Conservation (phyloP, 345 rosid genomes). For the Clarkia xantiana region DNA sequence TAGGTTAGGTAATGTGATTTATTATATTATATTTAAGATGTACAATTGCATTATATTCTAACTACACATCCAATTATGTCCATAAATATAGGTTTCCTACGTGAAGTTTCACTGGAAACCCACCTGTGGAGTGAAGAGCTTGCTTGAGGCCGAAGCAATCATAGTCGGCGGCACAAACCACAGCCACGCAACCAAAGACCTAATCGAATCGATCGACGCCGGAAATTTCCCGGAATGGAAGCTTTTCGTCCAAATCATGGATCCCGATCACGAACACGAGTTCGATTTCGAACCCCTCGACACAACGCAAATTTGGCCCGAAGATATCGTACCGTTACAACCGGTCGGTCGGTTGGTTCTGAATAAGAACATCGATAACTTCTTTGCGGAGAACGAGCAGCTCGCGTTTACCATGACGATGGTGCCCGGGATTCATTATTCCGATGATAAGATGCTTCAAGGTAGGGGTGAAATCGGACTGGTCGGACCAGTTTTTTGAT, state of each 20-base stretch:
- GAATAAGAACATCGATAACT: slow-evolving; percentile 91
- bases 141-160: slow-evolving; percentile 9
- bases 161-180: slow-evolving; percentile 6
- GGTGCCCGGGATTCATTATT: slow-evolving; percentile 75
- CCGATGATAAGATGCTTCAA: slow-evolving; percentile 74
- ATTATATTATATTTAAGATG: no score
- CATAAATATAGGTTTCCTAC: no score
- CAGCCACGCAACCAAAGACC: slow-evolving; percentile 34
- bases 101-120: slow-evolving; percentile 9
- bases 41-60: no score
- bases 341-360: slow-evolving; percentile 95
- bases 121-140: slow-evolving; percentile 2
- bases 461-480: no score
- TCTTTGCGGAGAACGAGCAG: slow-evolving; percentile 84
- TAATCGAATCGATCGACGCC: slow-evolving; percentile 76
- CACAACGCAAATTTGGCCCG: slow-evolving; percentile 92
- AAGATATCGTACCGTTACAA: slow-evolving; percentile 81
- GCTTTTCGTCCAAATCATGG: slow-evolving; percentile 66
- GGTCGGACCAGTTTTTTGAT: no score
- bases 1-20: no score
- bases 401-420: slow-evolving; percentile 81
- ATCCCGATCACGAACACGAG: slow-evolving; percentile 64
- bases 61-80: no score
- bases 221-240: slow-evolving; percentile 90
- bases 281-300: slow-evolving; percentile 94